Base-by-base conservation (phyloP, 768 basidiomycete genomes). In the Nidularia pulvinata region DNA sequence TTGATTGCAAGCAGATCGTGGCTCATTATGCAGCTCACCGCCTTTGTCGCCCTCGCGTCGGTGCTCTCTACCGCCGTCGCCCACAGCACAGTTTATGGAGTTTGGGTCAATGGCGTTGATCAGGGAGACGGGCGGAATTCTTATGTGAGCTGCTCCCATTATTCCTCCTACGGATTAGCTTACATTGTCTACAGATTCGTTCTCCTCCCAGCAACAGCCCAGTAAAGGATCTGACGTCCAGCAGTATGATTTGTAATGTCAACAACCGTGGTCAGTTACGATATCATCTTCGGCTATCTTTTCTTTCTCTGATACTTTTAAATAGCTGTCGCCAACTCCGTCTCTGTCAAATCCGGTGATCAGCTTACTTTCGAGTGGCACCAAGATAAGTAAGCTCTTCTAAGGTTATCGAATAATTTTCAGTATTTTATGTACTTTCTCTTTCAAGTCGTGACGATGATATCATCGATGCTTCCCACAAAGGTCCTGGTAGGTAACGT, bases 71-170 rank as follows among this genome's bases (percentile, higher is more conserved):
- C 61, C 13, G 59, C 59, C 25, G 55, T 59, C 35, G 71, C 71
- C 10, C 71, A 73, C 48, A 60, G 65, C 36, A 69, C 67, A 4
- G 65, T 73, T n/a, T 73, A 65, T 58, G 63, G 70, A 46, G 66
- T 69, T 35, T 72, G 69, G 70, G 65, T 73, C 47, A 72, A 73
- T 52, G 69, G 65, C 30, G 67, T 69, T 42, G 65, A 69, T 50
- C 70, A 73, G 54, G 72, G 71, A 33, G 64, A 66, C 55, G 69
- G 71, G 36, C 58, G 63, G 47, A 67, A 66, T 54, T 49, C 48
- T 49, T 72, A 71, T 50, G 67, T 67, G 34, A 6, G 67, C 65
- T 1, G 6, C 33, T n/a, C 47, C 44, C 25, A 33, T 7, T n/a
- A 19, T 6, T 19, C 14, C 37, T n/a, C 9, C 37, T 19, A 43